These are phyloP conservation scores for Tilletia walkeri DNA, from an alignment of 1,284 basidiomycete genomes.

Conservation along the genomic window DNA sequence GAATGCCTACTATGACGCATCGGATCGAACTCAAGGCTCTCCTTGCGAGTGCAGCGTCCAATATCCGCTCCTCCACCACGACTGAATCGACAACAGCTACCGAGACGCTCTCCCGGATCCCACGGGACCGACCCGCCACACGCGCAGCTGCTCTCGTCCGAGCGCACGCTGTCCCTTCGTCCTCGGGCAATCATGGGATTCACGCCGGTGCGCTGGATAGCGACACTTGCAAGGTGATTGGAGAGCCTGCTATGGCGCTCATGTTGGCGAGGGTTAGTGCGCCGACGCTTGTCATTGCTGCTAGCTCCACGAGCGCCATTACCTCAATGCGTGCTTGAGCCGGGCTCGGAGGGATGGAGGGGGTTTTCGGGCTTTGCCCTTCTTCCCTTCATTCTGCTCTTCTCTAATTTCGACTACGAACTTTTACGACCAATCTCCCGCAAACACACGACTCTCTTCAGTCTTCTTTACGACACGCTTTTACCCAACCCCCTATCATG, in stretches of 20 bases:
- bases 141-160: slow-evolving; percentile 14
- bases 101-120: neutral
- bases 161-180: neutral
- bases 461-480: too few species aligned
- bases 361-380: too few species aligned
- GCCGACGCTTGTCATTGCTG: slow-evolving; percentile 41
- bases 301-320: slow-evolving; percentile 15
- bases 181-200: slow-evolving; percentile 4
- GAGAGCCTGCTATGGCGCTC: slow-evolving; percentile 41
- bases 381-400: too few species aligned
- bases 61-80: neutral
- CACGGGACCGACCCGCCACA: neutral
- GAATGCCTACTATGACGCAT: slow-evolving; percentile 46
- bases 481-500: too few species aligned
- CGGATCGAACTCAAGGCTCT: slow-evolving; percentile 40
- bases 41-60: slow-evolving; percentile 16
- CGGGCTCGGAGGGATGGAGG: too few species aligned
- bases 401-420: too few species aligned
- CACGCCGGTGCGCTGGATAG: slow-evolving; percentile 31
- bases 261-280: slow-evolving; percentile 25
- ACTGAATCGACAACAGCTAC: neutral
- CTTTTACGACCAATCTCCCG: too few species aligned
- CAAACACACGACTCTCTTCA: too few species aligned
- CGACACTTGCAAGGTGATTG: slow-evolving; percentile 48
- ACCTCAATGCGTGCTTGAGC: neutral